Conservation (phyloP, 805 yeast species). For the Candida methanosorbosa region DNA sequence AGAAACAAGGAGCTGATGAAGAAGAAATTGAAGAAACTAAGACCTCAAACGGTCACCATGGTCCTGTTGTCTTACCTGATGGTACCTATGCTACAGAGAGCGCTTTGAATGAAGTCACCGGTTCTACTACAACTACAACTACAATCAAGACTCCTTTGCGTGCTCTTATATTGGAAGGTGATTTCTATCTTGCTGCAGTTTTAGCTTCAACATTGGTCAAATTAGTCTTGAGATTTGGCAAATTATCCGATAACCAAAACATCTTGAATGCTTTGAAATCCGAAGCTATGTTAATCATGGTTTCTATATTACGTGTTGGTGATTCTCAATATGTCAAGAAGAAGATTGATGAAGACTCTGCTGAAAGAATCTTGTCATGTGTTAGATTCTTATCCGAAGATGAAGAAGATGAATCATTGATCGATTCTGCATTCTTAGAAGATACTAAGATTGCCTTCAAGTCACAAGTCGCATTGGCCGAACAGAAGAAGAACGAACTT, state of each 20-base stretch:
- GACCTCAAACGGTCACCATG: slow-evolving; percentile 30
- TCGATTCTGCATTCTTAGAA: slow-evolving; percentile 69
- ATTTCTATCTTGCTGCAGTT: slow-evolving; percentile 84
- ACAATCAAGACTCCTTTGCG: slow-evolving; percentile 68
- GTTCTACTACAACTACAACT: slow-evolving; percentile 21
- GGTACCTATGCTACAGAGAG: slow-evolving; percentile 97
- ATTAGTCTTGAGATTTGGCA: slow-evolving; percentile 68
- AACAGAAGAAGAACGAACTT: slow-evolving; percentile 44
- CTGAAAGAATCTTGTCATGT: slow-evolving; percentile 89
- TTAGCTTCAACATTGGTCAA: slow-evolving; percentile 84
- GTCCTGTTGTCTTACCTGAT: slow-evolving; percentile 91
- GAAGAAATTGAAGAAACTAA: slow-evolving; percentile 10
- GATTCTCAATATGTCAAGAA: slow-evolving; percentile 60
- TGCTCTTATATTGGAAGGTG: slow-evolving; percentile 74
- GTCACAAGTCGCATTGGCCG: slow-evolving; percentile 55
- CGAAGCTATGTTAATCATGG: slow-evolving; percentile 88
- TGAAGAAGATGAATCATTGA: slow-evolving; percentile 34
- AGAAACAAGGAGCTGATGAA: slow-evolving; percentile 24
- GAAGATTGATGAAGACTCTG: slow-evolving; percentile 90
- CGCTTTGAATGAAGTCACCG: slow-evolving; percentile 47
- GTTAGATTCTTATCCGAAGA: slow-evolving; percentile 71
- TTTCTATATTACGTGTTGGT: slow-evolving; percentile 84
- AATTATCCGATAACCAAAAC: slow-evolving; percentile 38
- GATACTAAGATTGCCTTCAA: slow-evolving; percentile 84
- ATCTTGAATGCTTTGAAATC: slow-evolving; percentile 81